phyloP scores from a whole-genome alignment of 768 basidiomycete species.

The Boletales sp. region DNA sequence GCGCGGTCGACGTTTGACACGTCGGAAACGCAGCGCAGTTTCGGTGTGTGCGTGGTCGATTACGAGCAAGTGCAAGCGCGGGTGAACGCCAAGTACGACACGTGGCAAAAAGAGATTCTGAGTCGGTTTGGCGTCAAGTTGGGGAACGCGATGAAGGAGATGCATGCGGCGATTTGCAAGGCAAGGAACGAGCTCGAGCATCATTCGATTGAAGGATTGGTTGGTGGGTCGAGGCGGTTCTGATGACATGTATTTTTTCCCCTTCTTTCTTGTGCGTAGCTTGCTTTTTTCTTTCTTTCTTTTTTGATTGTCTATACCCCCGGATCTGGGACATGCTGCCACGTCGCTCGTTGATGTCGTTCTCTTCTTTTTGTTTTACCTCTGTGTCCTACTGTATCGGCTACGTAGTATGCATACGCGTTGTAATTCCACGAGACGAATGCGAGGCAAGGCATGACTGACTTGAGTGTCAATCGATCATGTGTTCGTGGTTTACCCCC shows the following conservation, averaged over 20 bases:
- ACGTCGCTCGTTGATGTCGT: too few species aligned
- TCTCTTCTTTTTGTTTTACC: too few species aligned
- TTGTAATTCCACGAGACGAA: too few species aligned
- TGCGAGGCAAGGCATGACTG: too few species aligned
- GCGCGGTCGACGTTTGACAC: conserved; percentile 96
- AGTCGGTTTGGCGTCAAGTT: conserved; percentile 90
- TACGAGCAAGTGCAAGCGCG: conserved; percentile 97
- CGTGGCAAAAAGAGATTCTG: conserved; percentile 96
- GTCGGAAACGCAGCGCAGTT: conserved; percentile 85
- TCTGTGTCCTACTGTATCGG: too few species aligned
- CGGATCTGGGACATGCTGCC: too few species aligned
- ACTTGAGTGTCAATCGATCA: too few species aligned
- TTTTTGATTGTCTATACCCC: too few species aligned
- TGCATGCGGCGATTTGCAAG: conserved; percentile 89
- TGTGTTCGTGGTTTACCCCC: too few species aligned
- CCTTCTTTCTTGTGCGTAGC: too few species aligned
- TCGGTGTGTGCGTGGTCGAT: conserved; percentile 92
- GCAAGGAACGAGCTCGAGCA: conserved; percentile 94
- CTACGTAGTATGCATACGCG: too few species aligned
- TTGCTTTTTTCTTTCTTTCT: too few species aligned
- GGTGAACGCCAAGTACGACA: conserved; percentile 97
- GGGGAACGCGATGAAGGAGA: conserved; percentile 95
- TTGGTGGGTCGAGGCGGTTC: conserved; percentile 51
- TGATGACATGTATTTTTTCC: conserved; percentile 22
- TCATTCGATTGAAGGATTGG: conserved; percentile 90